Base-by-base conservation (phyloP, 345 rosid genomes). In the Eucalyptus curtisii region DNA sequence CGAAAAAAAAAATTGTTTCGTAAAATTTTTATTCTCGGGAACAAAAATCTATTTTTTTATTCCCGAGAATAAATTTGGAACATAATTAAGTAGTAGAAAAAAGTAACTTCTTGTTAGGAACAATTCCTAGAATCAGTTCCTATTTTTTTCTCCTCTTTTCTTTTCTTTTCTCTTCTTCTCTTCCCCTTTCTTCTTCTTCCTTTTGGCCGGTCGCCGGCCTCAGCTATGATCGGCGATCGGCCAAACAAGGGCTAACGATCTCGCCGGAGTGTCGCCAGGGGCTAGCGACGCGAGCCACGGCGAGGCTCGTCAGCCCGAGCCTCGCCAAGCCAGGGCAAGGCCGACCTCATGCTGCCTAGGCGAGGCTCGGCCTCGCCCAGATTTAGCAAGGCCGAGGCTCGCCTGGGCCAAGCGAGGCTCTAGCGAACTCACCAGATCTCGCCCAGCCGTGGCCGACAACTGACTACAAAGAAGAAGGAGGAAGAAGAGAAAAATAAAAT, bases 381-480 rank as follows among this genome's bases (percentile, higher is more conserved):
- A 50, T 50, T 2, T 50, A 0, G 8, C 53, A 16, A 50, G 53
- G 53, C 2, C 4, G 0, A 50, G 53, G 8, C 53, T 16, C 0
- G 0, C 22, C 55, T 50, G 0, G 55, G 55, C 55, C 0, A 17
- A 0, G 22, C 0, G 0, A 19, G 24, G 24, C 24, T 52, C 55
- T 0, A 0, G 4, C 4, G 0, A 52, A 17, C 24, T 52, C 55
- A 17, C 55, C 4, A 0, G 0, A 52, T 52, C 24, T 52, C 24
- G 0, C 24, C 55, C 1, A 17, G 0, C 10, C 4, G 1, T 17
- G 55, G 55, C 9, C 0, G 1, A 0, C 0, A 0, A 52, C 1
- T 0, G 0, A 52, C 55, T 52, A 52, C 24, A 52, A 52, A 19
- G 24, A 52, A 50, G 9, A 0, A 52, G 2, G 24, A 52, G 55